phyloP scores from a whole-genome alignment of 768 basidiomycete genomes.

The Steccherinum ochraceum region DNA sequence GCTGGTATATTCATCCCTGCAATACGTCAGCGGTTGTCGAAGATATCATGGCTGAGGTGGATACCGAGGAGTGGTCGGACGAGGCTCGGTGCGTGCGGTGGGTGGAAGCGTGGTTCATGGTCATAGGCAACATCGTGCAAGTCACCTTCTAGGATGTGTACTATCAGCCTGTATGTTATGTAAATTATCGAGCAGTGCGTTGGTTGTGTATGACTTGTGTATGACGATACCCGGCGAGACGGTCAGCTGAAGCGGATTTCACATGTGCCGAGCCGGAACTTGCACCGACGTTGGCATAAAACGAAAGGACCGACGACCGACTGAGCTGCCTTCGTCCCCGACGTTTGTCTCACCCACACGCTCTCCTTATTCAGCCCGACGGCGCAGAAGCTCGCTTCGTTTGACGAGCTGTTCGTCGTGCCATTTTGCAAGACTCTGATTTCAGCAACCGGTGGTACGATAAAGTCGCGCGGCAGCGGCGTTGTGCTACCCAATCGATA shows the following conservation, averaged over 20 bases:
- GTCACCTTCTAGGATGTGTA: constrained; percentile 17
- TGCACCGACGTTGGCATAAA: too few species aligned
- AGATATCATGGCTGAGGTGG: constrained; percentile 58
- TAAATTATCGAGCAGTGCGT: too few species aligned
- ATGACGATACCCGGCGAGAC: neutral
- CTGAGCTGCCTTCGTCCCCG: too few species aligned
- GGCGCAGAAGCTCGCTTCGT: too few species aligned
- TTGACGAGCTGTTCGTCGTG: too few species aligned
- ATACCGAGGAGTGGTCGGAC: constrained; percentile 24
- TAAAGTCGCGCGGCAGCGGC: neutral
- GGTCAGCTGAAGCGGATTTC: constrained; percentile 1
- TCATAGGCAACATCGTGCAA: constrained; percentile 62
- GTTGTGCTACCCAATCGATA: neutral
- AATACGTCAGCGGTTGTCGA: constrained; percentile 59
- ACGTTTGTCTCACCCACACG: too few species aligned
- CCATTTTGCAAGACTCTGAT: too few species aligned
- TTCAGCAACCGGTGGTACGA: neutral
- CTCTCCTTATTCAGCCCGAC: too few species aligned
- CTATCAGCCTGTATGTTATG: too few species aligned
- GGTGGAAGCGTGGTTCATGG: constrained; percentile 75
- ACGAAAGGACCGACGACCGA: too few species aligned
- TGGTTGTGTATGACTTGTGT: too few species aligned
- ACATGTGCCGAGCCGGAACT: too few species aligned
- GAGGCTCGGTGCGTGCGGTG: constrained; percentile 35
- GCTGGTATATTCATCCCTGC: constrained; percentile 89